Evolutionary conservation across 2,329 filamentous ascomycete genomes (phyloP).

Genomic region (Remersonia thermophila): DNA sequence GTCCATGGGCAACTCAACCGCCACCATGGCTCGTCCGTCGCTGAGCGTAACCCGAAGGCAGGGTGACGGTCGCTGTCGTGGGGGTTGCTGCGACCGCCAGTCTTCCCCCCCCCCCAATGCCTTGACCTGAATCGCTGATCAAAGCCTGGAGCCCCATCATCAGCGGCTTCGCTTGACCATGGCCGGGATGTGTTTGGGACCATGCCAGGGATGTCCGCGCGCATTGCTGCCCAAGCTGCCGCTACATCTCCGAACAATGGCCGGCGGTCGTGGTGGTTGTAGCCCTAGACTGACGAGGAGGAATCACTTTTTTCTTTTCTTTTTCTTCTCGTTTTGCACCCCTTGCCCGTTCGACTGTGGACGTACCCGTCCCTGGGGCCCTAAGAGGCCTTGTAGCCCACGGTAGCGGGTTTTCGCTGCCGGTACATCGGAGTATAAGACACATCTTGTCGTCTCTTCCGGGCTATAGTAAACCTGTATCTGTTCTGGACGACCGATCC

Average conservation of each 20-base stretch:
- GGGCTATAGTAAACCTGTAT: conserved; percentile 8
- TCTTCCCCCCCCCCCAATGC: conserved; percentile 19
- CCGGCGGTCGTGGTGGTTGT: conserved; percentile 6
- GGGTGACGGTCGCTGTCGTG: conserved; percentile 17
- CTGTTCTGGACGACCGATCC: conserved; percentile 3
- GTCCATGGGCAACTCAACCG: conserved; percentile 15
- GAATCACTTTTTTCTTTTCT: background rate
- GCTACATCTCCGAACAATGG: conserved; percentile 18
- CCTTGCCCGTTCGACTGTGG: conserved; percentile 16
- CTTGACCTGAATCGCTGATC: conserved; percentile 16
- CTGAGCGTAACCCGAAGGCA: conserved; percentile 5
- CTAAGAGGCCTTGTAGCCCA: conserved; percentile 8
- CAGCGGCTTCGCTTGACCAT: no score
- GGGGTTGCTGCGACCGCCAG: conserved; percentile 17
- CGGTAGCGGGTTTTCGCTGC: no score
- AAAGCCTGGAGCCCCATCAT: background rate
- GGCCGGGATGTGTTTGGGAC: conserved; percentile 10
- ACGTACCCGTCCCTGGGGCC: conserved; percentile 3
- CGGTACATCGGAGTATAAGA: conserved; percentile 13
- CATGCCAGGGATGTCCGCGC: conserved; percentile 23
- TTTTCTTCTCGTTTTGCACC: no score
- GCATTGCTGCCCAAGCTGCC: conserved; percentile 32
- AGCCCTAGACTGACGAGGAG: no score
- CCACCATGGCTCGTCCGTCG: conserved; percentile 4
- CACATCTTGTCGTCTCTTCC: conserved; percentile 6